Evolutionary conservation across 768 basidiomycete genomes (phyloP).

Genomic region (Xanthoconium stramineum): DNA sequence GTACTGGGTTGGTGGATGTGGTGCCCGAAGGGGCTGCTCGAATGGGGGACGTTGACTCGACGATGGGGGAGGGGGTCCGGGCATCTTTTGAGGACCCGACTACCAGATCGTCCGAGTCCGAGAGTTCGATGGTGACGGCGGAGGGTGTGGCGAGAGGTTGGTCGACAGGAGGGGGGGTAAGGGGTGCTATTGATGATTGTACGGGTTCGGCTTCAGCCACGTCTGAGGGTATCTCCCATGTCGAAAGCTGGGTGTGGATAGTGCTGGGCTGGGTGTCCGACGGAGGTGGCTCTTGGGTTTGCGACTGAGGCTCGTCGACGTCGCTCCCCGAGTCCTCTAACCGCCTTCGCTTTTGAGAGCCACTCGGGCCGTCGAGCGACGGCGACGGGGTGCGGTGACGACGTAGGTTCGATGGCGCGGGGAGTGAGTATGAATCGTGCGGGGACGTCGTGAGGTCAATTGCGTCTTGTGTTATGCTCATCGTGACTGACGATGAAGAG

Average conservation of each 20-base stretch:
- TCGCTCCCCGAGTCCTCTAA: not conserved
- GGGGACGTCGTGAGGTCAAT: slow-evolving; percentile 10
- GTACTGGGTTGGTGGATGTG: not conserved
- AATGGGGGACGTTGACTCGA: not conserved
- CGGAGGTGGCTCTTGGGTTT: not conserved
- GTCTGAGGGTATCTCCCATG: slow-evolving; percentile 20
- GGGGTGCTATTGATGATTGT: not conserved
- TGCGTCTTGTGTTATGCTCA: slow-evolving; percentile 11
- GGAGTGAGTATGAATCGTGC: not conserved
- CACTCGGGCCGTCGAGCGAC: not conserved
- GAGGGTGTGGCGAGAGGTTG: not conserved
- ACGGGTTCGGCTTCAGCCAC: not conserved
- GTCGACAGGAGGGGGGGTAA: not conserved
- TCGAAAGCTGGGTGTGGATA: slow-evolving; percentile 14
- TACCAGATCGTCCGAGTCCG: not conserved
- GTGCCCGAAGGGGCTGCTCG: not conserved
- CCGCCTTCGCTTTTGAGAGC: slow-evolving; percentile 16
- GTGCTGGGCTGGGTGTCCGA: not conserved
- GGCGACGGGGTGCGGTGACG: slow-evolving; percentile 6
- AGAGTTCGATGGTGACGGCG: slow-evolving; percentile 2
- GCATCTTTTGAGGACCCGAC: not conserved
- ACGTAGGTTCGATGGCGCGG: not conserved
- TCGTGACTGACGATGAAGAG: slow-evolving; percentile 19
- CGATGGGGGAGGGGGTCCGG: not conserved
- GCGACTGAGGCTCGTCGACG: not conserved